These are phyloP conservation scores for Gnomoniopsis smithogilvyi DNA, from an alignment of 2,329 filamentous ascomycete species.

Conservation along the genomic window DNA sequence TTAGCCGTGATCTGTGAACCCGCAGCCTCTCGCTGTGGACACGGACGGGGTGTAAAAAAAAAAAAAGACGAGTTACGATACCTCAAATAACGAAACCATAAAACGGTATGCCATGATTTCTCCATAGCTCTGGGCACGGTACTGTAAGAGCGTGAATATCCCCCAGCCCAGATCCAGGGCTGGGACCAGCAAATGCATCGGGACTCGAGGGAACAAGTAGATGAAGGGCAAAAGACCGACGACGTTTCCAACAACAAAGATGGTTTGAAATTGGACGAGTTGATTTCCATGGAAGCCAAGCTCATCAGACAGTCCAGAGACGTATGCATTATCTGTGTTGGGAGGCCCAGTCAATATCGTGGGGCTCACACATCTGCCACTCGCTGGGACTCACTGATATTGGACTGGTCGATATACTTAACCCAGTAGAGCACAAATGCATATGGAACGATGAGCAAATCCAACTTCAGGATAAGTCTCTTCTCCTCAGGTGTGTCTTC, in stretches of 20 bases:
- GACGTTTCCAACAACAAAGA: conserved; percentile 23
- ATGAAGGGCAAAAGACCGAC: conserved; percentile 25
- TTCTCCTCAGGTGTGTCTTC: conserved; percentile 20
- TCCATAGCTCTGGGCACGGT: conserved; percentile 18
- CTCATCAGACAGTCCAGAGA: conserved; percentile 15
- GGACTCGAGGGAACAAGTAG: conserved; percentile 25
- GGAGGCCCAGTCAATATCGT: neutral
- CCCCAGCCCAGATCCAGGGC: conserved; percentile 24
- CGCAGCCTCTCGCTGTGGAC: neutral
- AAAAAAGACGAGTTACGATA: neutral
- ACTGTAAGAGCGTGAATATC: conserved; percentile 25
- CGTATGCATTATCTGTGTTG: conserved; percentile 16
- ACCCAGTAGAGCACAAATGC: conserved; percentile 22
- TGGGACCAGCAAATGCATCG: conserved; percentile 25
- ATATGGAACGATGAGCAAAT: conserved; percentile 21
- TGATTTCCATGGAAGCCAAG: conserved; percentile 16
- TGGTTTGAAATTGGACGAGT: conserved; percentile 23
- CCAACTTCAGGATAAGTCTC: conserved; percentile 20
- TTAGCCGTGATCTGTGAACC: too few relatives aligned
- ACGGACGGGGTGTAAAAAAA: neutral
- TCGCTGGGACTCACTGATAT: conserved; percentile 15
- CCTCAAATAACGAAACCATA: conserved; percentile 17
- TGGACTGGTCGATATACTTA: conserved; percentile 22
- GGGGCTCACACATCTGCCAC: neutral
- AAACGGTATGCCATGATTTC: conserved; percentile 19